phyloP scores from a whole-genome alignment of 1,284 basidiomycete genomes.

The Apiotrichum montevideense region DNA sequence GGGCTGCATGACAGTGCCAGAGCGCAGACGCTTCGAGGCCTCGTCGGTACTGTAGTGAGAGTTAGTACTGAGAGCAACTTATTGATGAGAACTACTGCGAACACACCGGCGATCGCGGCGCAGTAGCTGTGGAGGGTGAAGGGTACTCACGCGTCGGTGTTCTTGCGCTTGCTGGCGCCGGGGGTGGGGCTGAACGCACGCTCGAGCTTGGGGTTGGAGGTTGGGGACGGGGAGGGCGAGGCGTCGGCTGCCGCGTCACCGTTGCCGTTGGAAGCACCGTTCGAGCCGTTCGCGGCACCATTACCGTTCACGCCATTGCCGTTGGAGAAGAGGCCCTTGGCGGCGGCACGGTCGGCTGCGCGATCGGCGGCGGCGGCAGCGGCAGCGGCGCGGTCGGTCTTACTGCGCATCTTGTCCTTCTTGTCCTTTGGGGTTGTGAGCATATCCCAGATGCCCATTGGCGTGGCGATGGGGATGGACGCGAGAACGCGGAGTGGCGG shows the following conservation, averaged over 20 bases:
- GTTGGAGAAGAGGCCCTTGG: too few species aligned
- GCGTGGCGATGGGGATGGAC: too few species aligned
- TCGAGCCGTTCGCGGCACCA: too few species aligned
- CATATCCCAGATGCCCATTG: conserved; percentile 1
- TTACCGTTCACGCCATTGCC: too few species aligned
- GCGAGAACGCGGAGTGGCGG: too few species aligned
- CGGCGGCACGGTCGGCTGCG: too few species aligned
- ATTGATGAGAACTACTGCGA: background rate
- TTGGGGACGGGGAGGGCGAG: too few species aligned
- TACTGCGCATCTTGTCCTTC: background rate
- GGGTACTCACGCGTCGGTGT: background rate
- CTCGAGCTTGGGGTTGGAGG: background rate
- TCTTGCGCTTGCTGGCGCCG: background rate
- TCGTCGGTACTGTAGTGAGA: background rate
- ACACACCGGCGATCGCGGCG: too few species aligned
- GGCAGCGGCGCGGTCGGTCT: too few species aligned
- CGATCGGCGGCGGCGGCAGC: too few species aligned
- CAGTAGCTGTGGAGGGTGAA: background rate
- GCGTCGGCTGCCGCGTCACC: background rate
- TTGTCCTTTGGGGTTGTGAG: background rate
- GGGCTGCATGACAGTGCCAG: background rate
- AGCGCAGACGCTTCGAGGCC: background rate
- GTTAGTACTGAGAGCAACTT: background rate
- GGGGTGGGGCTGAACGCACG: background rate
- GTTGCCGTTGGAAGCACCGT: background rate